Percentiles rank a stretch among this genome's conserved stretches.
Conservation (phyloP, 1,284 basidiomycete genomes). For the Trametes hirsuta region DNA sequence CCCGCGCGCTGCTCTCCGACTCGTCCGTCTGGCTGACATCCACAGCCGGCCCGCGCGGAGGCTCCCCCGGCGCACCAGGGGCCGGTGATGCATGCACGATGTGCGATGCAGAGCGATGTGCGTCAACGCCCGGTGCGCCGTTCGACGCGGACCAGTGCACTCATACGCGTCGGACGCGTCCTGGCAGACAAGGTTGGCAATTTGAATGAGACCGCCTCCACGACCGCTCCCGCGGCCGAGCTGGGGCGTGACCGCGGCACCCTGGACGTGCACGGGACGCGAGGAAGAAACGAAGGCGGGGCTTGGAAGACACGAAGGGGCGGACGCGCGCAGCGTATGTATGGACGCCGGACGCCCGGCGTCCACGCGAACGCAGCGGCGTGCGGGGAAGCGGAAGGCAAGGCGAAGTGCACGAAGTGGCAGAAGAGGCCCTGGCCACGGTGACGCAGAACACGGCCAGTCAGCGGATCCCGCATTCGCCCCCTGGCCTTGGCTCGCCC, state of each 20-base stretch:
- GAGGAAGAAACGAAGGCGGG: too few species aligned
- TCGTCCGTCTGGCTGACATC: too few species aligned
- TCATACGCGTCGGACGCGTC: not conserved
- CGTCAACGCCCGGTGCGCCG: not conserved
- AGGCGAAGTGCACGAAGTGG: too few species aligned
- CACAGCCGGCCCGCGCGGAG: not conserved
- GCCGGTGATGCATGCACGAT: not conserved
- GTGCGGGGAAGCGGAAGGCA: not conserved
- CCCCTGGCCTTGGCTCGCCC: not conserved
- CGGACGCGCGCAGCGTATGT: too few species aligned
- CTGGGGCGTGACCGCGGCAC: not conserved
- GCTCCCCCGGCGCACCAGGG: not conserved
- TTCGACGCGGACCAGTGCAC: too few species aligned
- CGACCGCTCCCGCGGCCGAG: not conserved
- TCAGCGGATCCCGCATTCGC: not conserved
- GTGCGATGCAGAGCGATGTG: not conserved
- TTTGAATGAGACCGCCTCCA: conserved; percentile 7
- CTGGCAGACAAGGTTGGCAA: conserved; percentile 6
- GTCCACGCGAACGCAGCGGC: too few species aligned
- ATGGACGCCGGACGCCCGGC: too few species aligned
- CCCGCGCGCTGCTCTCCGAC: too few species aligned
- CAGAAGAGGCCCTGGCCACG: not conserved
- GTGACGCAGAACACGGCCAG: not conserved
- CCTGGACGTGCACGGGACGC: too few species aligned
- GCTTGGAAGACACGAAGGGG: too few species aligned